Conservation (phyloP, 164 flowering plant species). For the Sextonia rubra region DNA sequence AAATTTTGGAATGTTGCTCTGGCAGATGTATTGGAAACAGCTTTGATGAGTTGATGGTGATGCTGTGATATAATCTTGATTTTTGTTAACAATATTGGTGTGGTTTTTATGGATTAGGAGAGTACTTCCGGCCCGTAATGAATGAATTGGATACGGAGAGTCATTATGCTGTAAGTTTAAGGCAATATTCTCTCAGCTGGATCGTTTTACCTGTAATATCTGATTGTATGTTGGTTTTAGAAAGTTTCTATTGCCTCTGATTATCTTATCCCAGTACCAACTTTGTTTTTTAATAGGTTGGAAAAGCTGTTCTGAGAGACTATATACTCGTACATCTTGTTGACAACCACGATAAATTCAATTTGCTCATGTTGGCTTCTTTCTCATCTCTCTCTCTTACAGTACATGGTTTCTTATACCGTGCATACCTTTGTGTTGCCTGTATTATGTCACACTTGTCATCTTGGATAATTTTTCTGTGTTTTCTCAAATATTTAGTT, state of each 20-base stretch:
- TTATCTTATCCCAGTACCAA: not conserved
- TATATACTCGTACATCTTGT: constrained; percentile 80
- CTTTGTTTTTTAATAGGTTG: constrained; percentile 46
- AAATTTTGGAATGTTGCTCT: no score
- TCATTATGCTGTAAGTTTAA: constrained; percentile 48
- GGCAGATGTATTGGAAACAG: no score
- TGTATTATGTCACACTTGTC: not conserved
- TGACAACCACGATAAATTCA: constrained; percentile 68
- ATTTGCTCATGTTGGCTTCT: constrained; percentile 73
- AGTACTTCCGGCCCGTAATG: constrained; percentile 67
- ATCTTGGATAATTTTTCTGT: not conserved
- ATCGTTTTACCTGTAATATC: not conserved
- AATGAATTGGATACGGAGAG: constrained; percentile 52
- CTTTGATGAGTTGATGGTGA: no score
- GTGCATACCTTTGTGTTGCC: not conserved
- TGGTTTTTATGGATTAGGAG: constrained; percentile 39
- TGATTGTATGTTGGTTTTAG: not conserved
- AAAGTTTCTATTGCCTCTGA: not conserved
- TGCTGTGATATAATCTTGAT: not conserved
- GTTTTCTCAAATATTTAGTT: not conserved
- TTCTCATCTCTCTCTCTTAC: constrained; percentile 6
- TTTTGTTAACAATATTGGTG: not conserved
- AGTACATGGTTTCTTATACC: not conserved
- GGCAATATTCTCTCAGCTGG: not conserved
- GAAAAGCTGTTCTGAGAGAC: constrained; percentile 57